These are phyloP conservation scores for Penicillium sp. DNA, from an alignment of 2,329 filamentous ascomycete genomes.

Conservation along the genomic window DNA sequence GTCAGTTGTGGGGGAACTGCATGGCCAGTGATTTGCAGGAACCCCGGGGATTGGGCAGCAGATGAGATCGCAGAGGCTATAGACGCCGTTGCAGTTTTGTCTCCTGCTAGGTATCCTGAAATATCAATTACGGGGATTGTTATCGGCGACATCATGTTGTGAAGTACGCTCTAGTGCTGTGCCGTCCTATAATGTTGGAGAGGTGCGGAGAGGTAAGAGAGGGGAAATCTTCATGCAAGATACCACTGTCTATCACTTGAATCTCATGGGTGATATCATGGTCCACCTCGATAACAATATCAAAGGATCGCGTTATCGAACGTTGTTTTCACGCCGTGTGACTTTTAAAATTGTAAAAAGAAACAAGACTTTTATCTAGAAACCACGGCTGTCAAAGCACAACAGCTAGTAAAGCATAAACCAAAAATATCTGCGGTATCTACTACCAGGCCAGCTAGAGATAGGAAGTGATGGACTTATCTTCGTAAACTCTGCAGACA, in stretches of 20 bases:
- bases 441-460: no score
- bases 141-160: background rate
- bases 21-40: slow-evolving; percentile 36
- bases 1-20: slow-evolving; percentile 24
- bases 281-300: no score
- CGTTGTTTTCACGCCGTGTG: no score
- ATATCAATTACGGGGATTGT: slow-evolving; percentile 5
- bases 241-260: background rate
- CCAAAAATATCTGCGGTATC: no score
- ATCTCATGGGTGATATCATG: background rate
- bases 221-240: no score
- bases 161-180: background rate
- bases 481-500: no score
- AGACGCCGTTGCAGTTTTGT: background rate
- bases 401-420: no score
- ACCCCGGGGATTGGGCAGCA: slow-evolving; percentile 20
- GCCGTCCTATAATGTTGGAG: background rate
- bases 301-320: background rate
- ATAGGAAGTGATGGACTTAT: background rate
- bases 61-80: slow-evolving; percentile 1
- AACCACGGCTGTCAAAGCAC: background rate
- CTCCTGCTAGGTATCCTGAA: background rate
- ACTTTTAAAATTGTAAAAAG: background rate
- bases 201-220: background rate
- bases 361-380: background rate